Evolutionary conservation across 805 yeast genomes (phyloP), one percentile per base, ranked within the genome.

Genomic region (Pichia heedii): DNA sequence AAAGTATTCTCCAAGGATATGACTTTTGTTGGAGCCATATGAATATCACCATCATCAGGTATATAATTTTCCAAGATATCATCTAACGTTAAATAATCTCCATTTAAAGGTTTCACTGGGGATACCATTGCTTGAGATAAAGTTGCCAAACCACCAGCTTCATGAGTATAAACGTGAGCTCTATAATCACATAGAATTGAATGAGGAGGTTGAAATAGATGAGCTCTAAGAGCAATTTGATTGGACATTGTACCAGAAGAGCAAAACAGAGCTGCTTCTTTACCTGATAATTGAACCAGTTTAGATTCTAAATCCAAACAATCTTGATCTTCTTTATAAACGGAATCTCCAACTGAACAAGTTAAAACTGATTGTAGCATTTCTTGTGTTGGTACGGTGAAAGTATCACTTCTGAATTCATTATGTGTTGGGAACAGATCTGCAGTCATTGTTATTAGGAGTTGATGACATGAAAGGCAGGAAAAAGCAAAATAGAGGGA

Each of bases 81-180:
- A 49, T 85, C 93, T 44, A 87, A 59, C 3, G 96, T 88, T 56
- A 89, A 53, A 56, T 86, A 77, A 42, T 70, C 53, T 9, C 89
- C 93, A 56, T 88, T 88, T 15, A 71, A 54, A 2, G 97, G 97
- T 22, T 61, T 68, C 8, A 88, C 86, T 1, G 97, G 86, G 7
- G 76, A 74, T 3, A 87, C 95, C 94, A 89, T 84, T 3, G 96
- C 95, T 63, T 84, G 95, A 12, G 95, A 84, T 48, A 90, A 69
- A 41, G 86, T 77, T 5, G 96, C 94, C 42, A 90, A 63, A 3
- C 97, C 97, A 27, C 90, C 96, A 16, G 96, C 96, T 65, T 89
- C 97, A 53, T 79, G 79, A 26, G 78, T 68, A 61, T 74, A 89
- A 27, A 89, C 80, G 56, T 89, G 97, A 11, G 90, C 81, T 47